Percentiles rank a stretch among this genome's conserved stretches.
phyloP scores from a whole-genome alignment of 2,329 filamentous ascomycete genomes.

The Thyridium curvatum region DNA sequence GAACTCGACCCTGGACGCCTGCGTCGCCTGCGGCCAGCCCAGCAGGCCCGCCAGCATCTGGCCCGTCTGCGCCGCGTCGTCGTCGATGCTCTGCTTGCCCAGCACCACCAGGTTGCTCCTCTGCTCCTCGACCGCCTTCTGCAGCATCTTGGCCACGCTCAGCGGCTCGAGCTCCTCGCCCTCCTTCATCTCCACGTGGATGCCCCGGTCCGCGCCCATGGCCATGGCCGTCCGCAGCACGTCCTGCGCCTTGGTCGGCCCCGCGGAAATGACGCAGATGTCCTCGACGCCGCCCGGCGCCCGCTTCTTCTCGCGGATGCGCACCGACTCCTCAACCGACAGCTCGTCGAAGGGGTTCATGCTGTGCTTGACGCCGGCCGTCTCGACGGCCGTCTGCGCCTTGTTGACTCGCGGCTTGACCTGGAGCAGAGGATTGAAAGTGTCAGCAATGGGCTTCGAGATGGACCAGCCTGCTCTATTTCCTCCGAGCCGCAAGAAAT shows the following conservation, averaged over 20 bases:
- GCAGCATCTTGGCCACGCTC: constrained; percentile 84
- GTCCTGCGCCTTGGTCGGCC: constrained; percentile 81
- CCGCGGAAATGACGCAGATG: constrained; percentile 84
- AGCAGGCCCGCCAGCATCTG: constrained; percentile 95
- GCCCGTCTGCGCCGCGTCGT: constrained; percentile 90
- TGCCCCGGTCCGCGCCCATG: constrained; percentile 90
- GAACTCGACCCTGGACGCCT: constrained; percentile 80
- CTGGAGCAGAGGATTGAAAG: constrained; percentile 26
- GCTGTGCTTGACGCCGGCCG: constrained; percentile 87
- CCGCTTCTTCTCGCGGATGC: constrained; percentile 80
- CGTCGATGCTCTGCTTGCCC: constrained; percentile 98
- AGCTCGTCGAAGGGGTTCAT: constrained; percentile 99
- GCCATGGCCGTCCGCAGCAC: constrained; percentile 95
- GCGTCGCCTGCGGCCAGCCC: constrained; percentile 90
- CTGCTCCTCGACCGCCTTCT: constrained; percentile 73
- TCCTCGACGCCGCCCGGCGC: constrained; percentile 74
- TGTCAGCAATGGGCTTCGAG: neutral
- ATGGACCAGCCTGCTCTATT: constrained; percentile 1
- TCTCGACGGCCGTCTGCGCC: constrained; percentile 81
- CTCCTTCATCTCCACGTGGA: constrained; percentile 79
- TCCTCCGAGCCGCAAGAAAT: constrained; percentile 1
- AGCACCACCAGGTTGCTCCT: constrained; percentile 87
- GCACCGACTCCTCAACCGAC: constrained; percentile 91
- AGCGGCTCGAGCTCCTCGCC: constrained; percentile 78
- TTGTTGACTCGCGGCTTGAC: constrained; percentile 67